Base-by-base conservation (phyloP, 2,329 filamentous ascomycete species). In the Fusarium zealandicum region DNA sequence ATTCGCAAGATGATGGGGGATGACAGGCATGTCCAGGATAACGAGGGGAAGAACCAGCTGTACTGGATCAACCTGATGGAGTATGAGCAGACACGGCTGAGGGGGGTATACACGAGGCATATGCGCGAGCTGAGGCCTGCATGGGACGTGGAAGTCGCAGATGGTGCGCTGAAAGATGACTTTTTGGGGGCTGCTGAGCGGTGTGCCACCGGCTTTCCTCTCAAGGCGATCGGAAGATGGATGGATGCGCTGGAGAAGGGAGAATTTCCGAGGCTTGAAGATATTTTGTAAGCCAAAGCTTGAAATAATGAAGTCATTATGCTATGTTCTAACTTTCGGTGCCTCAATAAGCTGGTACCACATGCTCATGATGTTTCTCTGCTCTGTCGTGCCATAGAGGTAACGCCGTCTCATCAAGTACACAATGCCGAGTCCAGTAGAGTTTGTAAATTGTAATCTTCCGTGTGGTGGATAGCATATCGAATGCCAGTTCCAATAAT, bases 51-150 rank as follows among this genome's bases (percentile, higher is more conserved):
- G 55, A 69, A 69, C 25, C 62, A 64, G 13, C 62, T 78, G 13
- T 78, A 75, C 54, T 76, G 71, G 69, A 66, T 72, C 14, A 72
- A 78, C 51, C 17, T 71, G 31, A 69, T 72, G 66, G 71, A 78
- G 20, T 77, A 73, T 51, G 75, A 79, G 55, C 52, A 66, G 42
- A 78, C 75, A 2, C 66, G 65, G 17, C 57, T 78, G 40, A 64
- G 72, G 5, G 66, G 69, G 36, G 61, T 72, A 16, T 78, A 57
- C 16, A 18, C 20, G 12, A 33, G 66, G 2, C 63, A 66, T 6
- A 69, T 78, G 69, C 50, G 60, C 13, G 57, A 68, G 45, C 57
- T 72, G 18, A 51, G 68, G 25, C 73, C 74, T 1, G 60, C 59
- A 8, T 77, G 75, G 73, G 63, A 68, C 3, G 12, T 14, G 1